Evolutionary conservation across 495 filamentous ascomycete species (phyloP), one percentile per base, ranked within the genome.

Genomic region (Immersiella caudata): DNA sequence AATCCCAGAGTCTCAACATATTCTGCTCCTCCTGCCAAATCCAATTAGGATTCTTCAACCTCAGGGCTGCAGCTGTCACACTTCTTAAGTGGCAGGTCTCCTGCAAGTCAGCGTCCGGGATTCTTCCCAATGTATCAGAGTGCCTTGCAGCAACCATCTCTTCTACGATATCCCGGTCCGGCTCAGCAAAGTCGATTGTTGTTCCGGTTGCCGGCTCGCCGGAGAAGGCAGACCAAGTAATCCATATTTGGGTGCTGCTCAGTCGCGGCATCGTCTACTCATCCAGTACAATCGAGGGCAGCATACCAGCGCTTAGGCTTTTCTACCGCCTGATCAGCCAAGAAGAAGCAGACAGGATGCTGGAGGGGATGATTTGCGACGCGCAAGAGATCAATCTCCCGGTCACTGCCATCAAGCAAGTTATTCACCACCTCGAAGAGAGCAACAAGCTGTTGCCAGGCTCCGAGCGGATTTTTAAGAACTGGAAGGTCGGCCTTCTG

Each of bases 401-500:
- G 1, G 60, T 58, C 0, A 73, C 78, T 14, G 83, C 85, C 3
- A 82, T 88, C 52, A 25, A 68, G 9, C 76, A 78, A 8, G 70
- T 92, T 12, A 65, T 73, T 0, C 59, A 73, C 18, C 72, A 75
- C 4, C 67, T 93, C 54, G 69, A 73, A 3, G 67, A 68, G 14
- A 90, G 85, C 66, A 88, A 84, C 68, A 6, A 57, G 9, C 75
- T 87, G 65, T 74, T 92, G 9, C 90, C 91, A 2, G 56, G 66
- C 2, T 83, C 82, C 11, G 85, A 86, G 52, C 78, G 87, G 29
- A 74, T 64, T 1, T 88, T 91, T 67, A 81, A 84, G 64, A 82
- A 85, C 35, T 93, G 91, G 91, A 82, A 80, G 49, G 88, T 92
- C 51, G 89, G 87, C 1, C 76, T 93, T 7, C 65, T 93, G 61